Evolutionary conservation across 2,329 filamentous ascomycete species (phyloP), one percentile per base, ranked within the genome.

Genomic region (Fusarium anthophilum): DNA sequence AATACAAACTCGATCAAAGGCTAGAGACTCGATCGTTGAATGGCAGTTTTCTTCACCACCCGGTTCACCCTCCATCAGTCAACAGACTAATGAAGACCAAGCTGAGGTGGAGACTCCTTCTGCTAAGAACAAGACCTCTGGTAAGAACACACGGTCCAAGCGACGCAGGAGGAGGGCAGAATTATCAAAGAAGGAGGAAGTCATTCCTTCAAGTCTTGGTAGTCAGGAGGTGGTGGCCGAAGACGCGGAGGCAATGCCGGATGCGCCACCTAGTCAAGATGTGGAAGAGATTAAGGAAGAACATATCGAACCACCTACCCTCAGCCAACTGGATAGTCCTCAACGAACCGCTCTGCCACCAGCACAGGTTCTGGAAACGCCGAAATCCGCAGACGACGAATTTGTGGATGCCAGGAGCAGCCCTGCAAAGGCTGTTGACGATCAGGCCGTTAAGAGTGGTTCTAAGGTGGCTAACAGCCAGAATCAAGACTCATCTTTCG

Each of bases 31-130:
- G 1, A 58, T 83, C 44, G 81, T 83, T 14, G 78, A 86, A 32
- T 90, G 88, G 86, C 84, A 87, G 15, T 86, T 90, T n/a, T 90
- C 88, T 3, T 90, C 89, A 4, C 89, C 89, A 15, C 86, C 86
- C 2, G 87, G 85, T 17, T 89, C 89, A 6, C 89, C 89, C 6
- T 78, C 80, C 30, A 73, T 79, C 6, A 79, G 75, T 26, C 80
- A 79, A n/a, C 82, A 81, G 28, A 59, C 66, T 13, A 22, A 43
- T 3, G 61, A 65, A 24, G 54, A 68, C 18, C 69, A 61, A 32
- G 32, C 64, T 32, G 65, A 73, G 32, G 45, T 63, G 41, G 72
- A 56, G 17, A 61, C 57, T 54, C 45, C 63, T 18, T 63, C 67
- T 14, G 28, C 41, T 30, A 54, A 59, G 41, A 38, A 65, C 48